These are phyloP conservation scores for Craspedostauros australis DNA, from an alignment of 108 stramenopile genomes.

Conservation along the genomic window DNA sequence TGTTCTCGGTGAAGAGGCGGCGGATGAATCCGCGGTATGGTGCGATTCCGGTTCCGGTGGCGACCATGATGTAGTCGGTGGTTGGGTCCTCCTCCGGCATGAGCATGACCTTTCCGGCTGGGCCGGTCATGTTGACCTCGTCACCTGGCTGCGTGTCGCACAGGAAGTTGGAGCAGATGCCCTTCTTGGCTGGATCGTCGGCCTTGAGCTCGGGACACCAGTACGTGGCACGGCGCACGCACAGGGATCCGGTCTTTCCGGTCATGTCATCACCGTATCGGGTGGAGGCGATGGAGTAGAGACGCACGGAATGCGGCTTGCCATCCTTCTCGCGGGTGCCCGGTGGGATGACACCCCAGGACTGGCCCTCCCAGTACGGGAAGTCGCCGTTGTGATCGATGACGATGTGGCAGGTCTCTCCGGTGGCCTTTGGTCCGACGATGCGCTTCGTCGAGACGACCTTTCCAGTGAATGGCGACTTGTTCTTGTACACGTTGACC, in stretches of 20 bases:
- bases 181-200: slow-evolving; percentile 98
- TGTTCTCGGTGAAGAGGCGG: slow-evolving; percentile 92
- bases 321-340: slow-evolving; percentile 91
- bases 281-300: slow-evolving; percentile 97
- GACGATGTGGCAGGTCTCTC: slow-evolving; percentile 97
- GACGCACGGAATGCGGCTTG: slow-evolving; percentile 93
- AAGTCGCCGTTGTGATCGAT: slow-evolving; percentile 96
- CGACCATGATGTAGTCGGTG: slow-evolving; percentile 97
- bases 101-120: slow-evolving; percentile 97
- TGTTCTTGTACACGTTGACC: slow-evolving; percentile 94
- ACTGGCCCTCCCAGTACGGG: slow-evolving; percentile 98
- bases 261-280: slow-evolving; percentile 98
- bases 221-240: slow-evolving; percentile 96
- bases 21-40: slow-evolving; percentile 96
- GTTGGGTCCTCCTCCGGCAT: slow-evolving; percentile 92
- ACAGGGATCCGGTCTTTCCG: slow-evolving; percentile 92
- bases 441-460: slow-evolving; percentile 95
- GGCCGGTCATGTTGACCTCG: slow-evolving; percentile 88
- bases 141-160: slow-evolving; percentile 92
- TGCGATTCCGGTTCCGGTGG: slow-evolving; percentile 96
- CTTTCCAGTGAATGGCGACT: slow-evolving; percentile 93
- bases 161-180: slow-evolving; percentile 97
- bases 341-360: slow-evolving; percentile 94
- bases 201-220: slow-evolving; percentile 91
- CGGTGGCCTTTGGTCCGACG: slow-evolving; percentile 95